Percentiles rank a stretch among this genome's conserved stretches.
These are phyloP conservation scores for Sesbania bispinosa DNA, from an alignment of 306 rosid species.

Conservation along the genomic window DNA sequence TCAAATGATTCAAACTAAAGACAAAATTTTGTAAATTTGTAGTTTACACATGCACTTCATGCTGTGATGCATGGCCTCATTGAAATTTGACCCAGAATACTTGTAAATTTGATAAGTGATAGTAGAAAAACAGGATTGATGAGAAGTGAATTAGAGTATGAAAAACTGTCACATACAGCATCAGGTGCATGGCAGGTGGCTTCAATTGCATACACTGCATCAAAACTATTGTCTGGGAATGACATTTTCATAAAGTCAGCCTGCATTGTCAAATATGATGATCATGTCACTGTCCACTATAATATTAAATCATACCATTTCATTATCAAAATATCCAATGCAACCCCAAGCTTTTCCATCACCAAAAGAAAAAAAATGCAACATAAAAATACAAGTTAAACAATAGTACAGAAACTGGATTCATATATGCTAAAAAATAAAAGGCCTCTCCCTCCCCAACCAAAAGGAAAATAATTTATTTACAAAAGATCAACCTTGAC, in stretches of 20 bases:
- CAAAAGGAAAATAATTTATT: slow-evolving; percentile 10
- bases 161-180: slow-evolving; percentile 52
- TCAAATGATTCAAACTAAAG: slow-evolving; percentile 17
- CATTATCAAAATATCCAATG: background rate
- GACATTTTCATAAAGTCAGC: slow-evolving; percentile 99
- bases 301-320: background rate
- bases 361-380: background rate
- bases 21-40: background rate
- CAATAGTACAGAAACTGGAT: background rate
- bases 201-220: slow-evolving; percentile 97
- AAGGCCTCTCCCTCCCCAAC: background rate
- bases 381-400: background rate
- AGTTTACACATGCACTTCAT: background rate
- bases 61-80: background rate
- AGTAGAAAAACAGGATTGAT: background rate
- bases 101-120: background rate
- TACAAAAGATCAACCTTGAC: slow-evolving; percentile 64
- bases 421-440: background rate
- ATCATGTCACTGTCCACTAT: slow-evolving; percentile 5
- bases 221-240: slow-evolving; percentile 70
- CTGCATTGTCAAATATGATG: slow-evolving; percentile 44
- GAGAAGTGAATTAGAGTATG: background rate
- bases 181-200: slow-evolving; percentile 99
- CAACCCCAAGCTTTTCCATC: background rate
- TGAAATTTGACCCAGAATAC: background rate